These are phyloP conservation scores for Lithospermum erythrorhizon DNA, from an alignment of 257 asterid species.

Conservation along the genomic window DNA sequence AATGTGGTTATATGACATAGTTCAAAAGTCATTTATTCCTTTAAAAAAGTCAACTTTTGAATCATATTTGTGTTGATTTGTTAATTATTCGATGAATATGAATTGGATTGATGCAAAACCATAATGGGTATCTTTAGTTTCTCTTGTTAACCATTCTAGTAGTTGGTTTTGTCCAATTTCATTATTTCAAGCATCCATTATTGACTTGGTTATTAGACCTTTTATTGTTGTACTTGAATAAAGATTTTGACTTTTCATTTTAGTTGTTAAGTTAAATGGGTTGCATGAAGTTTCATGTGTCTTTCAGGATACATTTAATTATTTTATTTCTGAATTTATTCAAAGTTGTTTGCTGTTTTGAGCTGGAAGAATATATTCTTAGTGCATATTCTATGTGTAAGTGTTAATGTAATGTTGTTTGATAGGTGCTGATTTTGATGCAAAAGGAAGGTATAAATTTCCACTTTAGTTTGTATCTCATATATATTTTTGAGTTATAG, in stretches of 20 bases:
- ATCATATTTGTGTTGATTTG: too few species aligned
- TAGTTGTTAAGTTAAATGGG: conserved; percentile 4
- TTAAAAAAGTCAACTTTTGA: not conserved
- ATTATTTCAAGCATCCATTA: not conserved
- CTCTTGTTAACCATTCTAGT: not conserved
- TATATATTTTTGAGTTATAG: too few species aligned
- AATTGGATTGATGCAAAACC: too few species aligned
- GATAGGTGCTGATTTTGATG: not conserved
- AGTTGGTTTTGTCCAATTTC: not conserved
- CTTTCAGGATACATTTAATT: conserved; percentile 5
- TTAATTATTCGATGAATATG: too few species aligned
- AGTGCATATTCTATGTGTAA: too few species aligned
- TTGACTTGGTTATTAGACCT: not conserved
- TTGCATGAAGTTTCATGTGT: conserved; percentile 12
- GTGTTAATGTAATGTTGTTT: not conserved
- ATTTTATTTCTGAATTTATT: not conserved
- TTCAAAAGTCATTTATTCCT: too few species aligned
- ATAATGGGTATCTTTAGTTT: not conserved
- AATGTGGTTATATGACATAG: too few species aligned
- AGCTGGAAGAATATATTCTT: conserved; percentile 4
- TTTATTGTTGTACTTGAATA: too few species aligned
- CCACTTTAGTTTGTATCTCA: too few species aligned
- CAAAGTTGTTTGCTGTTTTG: not conserved
- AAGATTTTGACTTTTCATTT: conserved; percentile 17
- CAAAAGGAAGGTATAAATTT: not conserved